Evolutionary conservation across 2,329 filamentous ascomycete genomes (phyloP).

Genomic region (Alternaria atra): DNA sequence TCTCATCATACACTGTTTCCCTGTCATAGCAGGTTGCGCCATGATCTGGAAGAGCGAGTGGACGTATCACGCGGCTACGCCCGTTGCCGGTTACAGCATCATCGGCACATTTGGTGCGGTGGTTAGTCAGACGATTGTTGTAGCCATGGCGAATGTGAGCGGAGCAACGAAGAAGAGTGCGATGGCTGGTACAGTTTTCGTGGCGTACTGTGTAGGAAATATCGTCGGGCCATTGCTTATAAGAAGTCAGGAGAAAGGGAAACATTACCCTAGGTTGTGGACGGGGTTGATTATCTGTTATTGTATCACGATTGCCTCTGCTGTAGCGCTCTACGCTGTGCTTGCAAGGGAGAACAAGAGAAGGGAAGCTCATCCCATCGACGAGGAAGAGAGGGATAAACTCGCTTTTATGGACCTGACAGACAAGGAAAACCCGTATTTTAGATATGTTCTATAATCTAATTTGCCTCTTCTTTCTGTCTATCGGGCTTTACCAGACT

Average conservation of each 20-base stretch:
- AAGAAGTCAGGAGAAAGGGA: constrained; percentile 68
- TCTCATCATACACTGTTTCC: constrained; percentile 72
- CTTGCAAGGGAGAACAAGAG: constrained; percentile 61
- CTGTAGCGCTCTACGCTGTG: constrained; percentile 66
- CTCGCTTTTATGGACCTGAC: constrained; percentile 61
- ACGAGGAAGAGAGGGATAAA: constrained; percentile 66
- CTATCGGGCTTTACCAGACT: too few species aligned
- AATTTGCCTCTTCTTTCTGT: neutral
- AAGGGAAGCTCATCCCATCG: constrained; percentile 58
- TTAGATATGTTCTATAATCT: constrained; percentile 60
- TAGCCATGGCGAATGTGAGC: constrained; percentile 74
- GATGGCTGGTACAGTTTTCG: constrained; percentile 77
- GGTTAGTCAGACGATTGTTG: constrained; percentile 67
- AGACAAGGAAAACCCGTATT: constrained; percentile 66
- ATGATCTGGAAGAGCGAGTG: constrained; percentile 76
- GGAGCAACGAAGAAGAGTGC: constrained; percentile 82
- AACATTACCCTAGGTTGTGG: constrained; percentile 78
- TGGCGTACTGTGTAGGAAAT: constrained; percentile 78
- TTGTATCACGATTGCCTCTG: constrained; percentile 70
- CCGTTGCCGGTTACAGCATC: constrained; percentile 75
- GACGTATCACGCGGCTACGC: constrained; percentile 70
- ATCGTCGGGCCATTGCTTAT: constrained; percentile 79
- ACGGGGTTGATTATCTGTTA: constrained; percentile 73
- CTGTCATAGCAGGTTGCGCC: constrained; percentile 76
- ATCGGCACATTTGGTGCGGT: constrained; percentile 78